Percentiles rank a stretch among this genome's conserved stretches.
phyloP scores from a whole-genome alignment of 306 rosid genomes.

The Vicia villosa region DNA sequence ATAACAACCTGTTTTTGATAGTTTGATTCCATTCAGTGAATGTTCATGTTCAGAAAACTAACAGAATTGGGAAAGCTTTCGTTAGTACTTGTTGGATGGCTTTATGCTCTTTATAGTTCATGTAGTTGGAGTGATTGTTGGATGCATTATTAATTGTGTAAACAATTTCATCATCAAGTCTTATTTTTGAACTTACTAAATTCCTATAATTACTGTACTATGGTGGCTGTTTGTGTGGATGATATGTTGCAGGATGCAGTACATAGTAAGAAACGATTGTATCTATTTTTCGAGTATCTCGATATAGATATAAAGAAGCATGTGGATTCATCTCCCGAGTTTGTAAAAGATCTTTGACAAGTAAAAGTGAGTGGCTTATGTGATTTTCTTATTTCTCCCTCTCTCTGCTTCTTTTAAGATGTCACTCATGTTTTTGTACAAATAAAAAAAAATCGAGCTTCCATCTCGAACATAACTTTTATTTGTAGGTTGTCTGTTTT shows the following conservation, averaged over 20 bases:
- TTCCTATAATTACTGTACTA: conserved; percentile 21
- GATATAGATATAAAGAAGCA: conserved; percentile 98
- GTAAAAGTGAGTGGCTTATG: conserved; percentile 60
- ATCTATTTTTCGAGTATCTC: conserved; percentile 92
- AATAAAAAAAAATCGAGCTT: too few species aligned
- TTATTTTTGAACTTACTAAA: too few species aligned
- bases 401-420: too few species aligned
- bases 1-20: conserved; percentile 20
- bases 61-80: background rate
- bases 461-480: too few species aligned
- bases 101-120: conserved; percentile 1
- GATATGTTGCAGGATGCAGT: too few species aligned
- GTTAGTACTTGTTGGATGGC: conserved; percentile 5
- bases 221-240: too few species aligned
- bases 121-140: conserved; percentile 12
- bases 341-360: conserved; percentile 80
- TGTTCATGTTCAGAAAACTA: conserved; percentile 11
- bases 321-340: conserved; percentile 96
- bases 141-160: background rate
- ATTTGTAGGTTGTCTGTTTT: too few species aligned
- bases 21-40: background rate
- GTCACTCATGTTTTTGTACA: background rate
- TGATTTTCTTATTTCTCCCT: conserved; percentile 12
- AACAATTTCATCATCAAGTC: too few species aligned
- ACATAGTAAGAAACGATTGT: too few species aligned